These are phyloP conservation scores for Blumeria graminis DNA, from an alignment of 2,329 filamentous ascomycete genomes.

Conservation along the genomic window DNA sequence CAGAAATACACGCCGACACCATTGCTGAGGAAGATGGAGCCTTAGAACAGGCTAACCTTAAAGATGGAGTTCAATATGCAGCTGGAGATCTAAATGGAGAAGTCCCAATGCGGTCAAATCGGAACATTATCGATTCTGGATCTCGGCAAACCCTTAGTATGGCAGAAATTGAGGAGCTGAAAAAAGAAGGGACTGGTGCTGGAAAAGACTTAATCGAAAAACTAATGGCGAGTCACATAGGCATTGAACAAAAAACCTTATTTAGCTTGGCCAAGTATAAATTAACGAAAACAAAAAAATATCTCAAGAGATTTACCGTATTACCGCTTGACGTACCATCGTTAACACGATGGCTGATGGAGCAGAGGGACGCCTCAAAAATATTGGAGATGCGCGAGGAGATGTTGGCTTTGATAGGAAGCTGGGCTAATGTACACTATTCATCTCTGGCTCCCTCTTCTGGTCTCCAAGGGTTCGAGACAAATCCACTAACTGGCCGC, in stretches of 20 bases:
- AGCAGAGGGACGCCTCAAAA: conserved; percentile 56
- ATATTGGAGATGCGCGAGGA: conserved; percentile 77
- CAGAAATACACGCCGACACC: conserved; percentile 65
- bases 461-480: neutral
- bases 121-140: conserved; percentile 33
- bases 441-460: neutral
- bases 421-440: conserved; percentile 78
- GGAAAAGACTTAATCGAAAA: conserved; percentile 85
- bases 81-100: conserved; percentile 21
- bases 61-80: conserved; percentile 21
- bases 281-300: conserved; percentile 80
- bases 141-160: conserved; percentile 52
- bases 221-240: conserved; percentile 69
- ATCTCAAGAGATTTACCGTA: conserved; percentile 66
- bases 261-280: conserved; percentile 95
- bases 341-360: conserved; percentile 52
- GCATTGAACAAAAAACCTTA: conserved; percentile 77
- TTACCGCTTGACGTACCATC: conserved; percentile 59
- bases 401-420: conserved; percentile 53
- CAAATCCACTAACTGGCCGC: conserved; percentile 13
- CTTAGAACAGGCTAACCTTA: conserved; percentile 19
- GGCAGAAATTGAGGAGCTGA: conserved; percentile 47
- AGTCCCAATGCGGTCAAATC: conserved; percentile 29
- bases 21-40: conserved; percentile 25
- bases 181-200: conserved; percentile 47